Percentiles rank a stretch among this genome's conserved stretches.
Evolutionary conservation across 1,284 basidiomycete species (phyloP).

Genomic region (Agroathelia rolfsii): DNA sequence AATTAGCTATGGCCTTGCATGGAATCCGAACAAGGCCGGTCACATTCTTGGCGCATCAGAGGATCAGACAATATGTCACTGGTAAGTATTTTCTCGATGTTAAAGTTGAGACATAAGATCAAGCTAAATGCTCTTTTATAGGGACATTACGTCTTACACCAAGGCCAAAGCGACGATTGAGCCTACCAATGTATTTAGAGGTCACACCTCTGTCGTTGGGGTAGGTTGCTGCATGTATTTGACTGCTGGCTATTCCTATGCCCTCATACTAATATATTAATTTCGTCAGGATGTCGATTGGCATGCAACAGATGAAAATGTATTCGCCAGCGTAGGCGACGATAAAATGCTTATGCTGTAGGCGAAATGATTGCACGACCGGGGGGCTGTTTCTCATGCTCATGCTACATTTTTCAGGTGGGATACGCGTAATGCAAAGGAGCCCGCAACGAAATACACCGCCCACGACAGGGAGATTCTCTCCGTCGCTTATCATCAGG

Average conservation of each 20-base stretch:
- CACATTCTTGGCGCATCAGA: slow-evolving; percentile 90
- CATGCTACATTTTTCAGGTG: slow-evolving; percentile 58
- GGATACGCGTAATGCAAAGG: slow-evolving; percentile 76
- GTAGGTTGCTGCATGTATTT: slow-evolving; percentile 39
- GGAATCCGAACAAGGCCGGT: slow-evolving; percentile 79
- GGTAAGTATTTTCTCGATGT: slow-evolving; percentile 38
- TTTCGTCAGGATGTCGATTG: slow-evolving; percentile 89
- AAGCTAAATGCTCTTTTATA: slow-evolving; percentile 22
- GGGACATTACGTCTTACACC: slow-evolving; percentile 88
- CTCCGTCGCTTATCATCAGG: slow-evolving; percentile 84
- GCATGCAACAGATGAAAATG: slow-evolving; percentile 77
- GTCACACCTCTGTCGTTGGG: slow-evolving; percentile 84
- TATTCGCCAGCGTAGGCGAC: slow-evolving; percentile 96
- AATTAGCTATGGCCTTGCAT: slow-evolving; percentile 81
- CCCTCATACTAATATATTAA: slow-evolving; percentile 12
- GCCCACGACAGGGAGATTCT: slow-evolving; percentile 91
- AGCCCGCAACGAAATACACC: slow-evolving; percentile 67
- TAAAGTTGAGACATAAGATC: too few relatives aligned
- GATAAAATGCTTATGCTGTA: slow-evolving; percentile 92
- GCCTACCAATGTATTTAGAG: slow-evolving; percentile 76
- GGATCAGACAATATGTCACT: slow-evolving; percentile 93
- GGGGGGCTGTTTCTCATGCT: too few relatives aligned
- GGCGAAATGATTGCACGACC: slow-evolving; percentile 11
- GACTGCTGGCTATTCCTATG: slow-evolving; percentile 3
- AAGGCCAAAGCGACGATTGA: slow-evolving; percentile 75